Evolutionary conservation across 2,329 filamentous ascomycete species (phyloP), one percentile per base, ranked within the genome.

Genomic region (Gaeumannomyces tritici): DNA sequence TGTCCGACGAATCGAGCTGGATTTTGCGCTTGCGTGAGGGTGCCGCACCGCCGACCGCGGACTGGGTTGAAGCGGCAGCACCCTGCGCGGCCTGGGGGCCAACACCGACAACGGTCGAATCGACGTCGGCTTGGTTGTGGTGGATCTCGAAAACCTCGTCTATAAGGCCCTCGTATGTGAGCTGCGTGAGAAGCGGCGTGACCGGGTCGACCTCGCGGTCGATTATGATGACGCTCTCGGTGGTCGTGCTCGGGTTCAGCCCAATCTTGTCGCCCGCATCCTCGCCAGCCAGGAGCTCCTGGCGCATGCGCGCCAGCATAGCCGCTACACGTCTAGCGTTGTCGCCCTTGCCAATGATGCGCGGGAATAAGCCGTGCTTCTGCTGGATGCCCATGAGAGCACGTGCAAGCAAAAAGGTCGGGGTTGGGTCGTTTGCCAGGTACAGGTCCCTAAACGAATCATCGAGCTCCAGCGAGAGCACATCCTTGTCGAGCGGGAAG

Each of bases 191-290:
- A 21, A 99, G 81, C 0, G 90, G 89, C 1, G 95, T 97, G 21
- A 93, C 91, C 70, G 95, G 92, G 73, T 99, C 95, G 62, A 96
- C 89, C 72, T 97, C 93, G 60, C 95, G 89, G 74, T 99, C 95
- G 62, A 99, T 92, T 64, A 99, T 89, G 69, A 99, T 93, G 64
- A 97, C 80, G 70, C 89, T 96, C 73, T 99, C 95, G 59, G 92
- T 90, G 8, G 87, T 88, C 13, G 89, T 89, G 73, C 95, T 98
- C 15, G 95, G 93, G 13, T 90, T 88, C 29, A 96, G 79, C 8
- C 89, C 89, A 57, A 87, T 79, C 67, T 83, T 83, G 63, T 87
- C 87, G 63, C 78, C 81, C 56, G 83, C 84, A 68, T 90, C 87
- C 71, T 96, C 92, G 26, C 90, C 89, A 57, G 92, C 90, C 54